Evolutionary conservation across 2,329 filamentous ascomycete species (phyloP), one percentile per base, ranked within the genome.

Genomic region (Exophiala aquamarina): DNA sequence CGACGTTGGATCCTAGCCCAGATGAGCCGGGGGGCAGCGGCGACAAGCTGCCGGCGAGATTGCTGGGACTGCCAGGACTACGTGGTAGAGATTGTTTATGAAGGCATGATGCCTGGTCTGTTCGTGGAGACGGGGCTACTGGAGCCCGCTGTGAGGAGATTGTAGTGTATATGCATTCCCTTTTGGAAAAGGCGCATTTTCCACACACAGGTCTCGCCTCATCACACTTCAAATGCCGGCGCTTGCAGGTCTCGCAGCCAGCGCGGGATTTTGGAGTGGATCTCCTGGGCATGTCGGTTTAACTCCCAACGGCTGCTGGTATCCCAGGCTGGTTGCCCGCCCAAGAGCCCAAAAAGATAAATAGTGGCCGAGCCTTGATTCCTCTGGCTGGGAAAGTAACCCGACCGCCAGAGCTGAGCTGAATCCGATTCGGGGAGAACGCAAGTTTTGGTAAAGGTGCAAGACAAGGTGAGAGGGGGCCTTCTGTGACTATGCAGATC

Each of bases 221-320:
- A 43, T 67, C 65, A 35, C 65, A 67, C 64, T 68, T 69, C 35
- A 69, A 59, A 48, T 69, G 67, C 7, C 66, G 61, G 18, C 60
- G 60, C 49, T 70, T 70, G 46, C 66, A 70, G 51, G 67, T 60
- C 6, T 57, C 23, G 38, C 67, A 70, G 18, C 67, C 68, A 47
- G 63, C 64, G 33, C 65, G 60, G n/a, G 67, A 70, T 52, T 69
- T 70, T 32, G 57, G 62, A 48, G 70, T 67, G 3, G 64, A 51
- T 46, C 64, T 61, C 31, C 60, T 56, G 14, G 47, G 42, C n/a
- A n/a, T n/a, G n/a, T n/a, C n/a, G n/a, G n/a, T n/a, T n/a, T n/a
- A n/a, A n/a, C n/a, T n/a, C n/a, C n/a, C n/a, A n/a, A n/a, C n/a
- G n/a, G n/a, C n/a, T n/a, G n/a, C n/a, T n/a, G n/a, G n/a, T n/a